Conservation (phyloP, 202 grass and related monocot genomes). For the Zoysia matrella region DNA sequence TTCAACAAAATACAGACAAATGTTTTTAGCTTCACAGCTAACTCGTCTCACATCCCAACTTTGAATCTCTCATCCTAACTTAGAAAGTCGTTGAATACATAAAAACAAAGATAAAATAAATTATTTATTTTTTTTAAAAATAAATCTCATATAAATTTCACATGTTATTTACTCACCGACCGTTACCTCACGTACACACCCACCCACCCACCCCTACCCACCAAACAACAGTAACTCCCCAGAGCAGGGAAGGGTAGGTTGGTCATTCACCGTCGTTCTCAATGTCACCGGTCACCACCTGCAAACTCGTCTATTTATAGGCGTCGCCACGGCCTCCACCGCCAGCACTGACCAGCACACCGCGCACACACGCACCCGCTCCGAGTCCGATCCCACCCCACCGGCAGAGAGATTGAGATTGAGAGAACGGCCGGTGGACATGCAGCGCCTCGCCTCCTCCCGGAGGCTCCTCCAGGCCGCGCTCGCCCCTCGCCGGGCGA, state of each 20-base stretch:
- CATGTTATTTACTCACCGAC: no score
- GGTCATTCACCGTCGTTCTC: slow-evolving; percentile 41
- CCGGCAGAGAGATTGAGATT: not conserved
- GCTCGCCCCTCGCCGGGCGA: slow-evolving; percentile 45
- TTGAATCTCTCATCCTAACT: no score
- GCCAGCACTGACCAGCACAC: slow-evolving; percentile 25
- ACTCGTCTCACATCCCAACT: no score
- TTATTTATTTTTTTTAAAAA: no score
- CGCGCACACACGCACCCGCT: not conserved
- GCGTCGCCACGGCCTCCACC: not conserved
- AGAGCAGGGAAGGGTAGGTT: slow-evolving; percentile 14
- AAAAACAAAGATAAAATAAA: no score
- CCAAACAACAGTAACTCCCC: no score
- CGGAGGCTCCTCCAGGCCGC: slow-evolving; percentile 60
- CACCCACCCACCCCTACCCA: no score
- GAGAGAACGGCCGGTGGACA: slow-evolving; percentile 7
- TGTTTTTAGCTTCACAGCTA: no score
- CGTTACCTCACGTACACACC: no score
- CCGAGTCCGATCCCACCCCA: not conserved
- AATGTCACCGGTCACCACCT: not conserved
- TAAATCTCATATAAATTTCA: no score
- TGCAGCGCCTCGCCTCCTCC: slow-evolving; percentile 68
- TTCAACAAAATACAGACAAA: no score
- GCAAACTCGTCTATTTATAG: slow-evolving; percentile 52
- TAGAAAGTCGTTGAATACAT: no score